phyloP scores from a whole-genome alignment of 257 asterid species.

The Jaltomata sinuosa region DNA sequence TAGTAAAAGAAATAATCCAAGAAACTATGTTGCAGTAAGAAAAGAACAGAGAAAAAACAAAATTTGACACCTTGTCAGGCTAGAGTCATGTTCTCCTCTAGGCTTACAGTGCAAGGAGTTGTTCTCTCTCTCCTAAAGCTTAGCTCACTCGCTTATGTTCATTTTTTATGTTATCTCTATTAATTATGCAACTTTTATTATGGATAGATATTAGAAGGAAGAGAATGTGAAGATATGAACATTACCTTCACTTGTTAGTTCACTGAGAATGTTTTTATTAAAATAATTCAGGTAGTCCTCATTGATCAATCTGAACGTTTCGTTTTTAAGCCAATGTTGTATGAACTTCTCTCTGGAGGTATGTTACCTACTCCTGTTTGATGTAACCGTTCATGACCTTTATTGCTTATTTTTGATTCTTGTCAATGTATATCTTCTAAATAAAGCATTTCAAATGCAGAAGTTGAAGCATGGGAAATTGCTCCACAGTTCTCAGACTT shows the following conservation, averaged over 20 bases:
- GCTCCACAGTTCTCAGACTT: slow-evolving; percentile 91
- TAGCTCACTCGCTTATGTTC: neutral
- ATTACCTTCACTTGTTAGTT: neutral
- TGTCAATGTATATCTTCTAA: neutral
- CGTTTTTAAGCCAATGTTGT: slow-evolving; percentile 88
- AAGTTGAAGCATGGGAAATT: slow-evolving; percentile 95
- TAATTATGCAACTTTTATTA: neutral
- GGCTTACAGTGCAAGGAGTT: neutral
- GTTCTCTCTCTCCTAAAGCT: neutral
- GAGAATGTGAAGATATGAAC: neutral
- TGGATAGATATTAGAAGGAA: neutral
- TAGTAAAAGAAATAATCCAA: neutral
- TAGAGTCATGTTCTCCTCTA: neutral
- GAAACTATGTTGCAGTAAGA: neutral
- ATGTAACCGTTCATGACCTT: neutral
- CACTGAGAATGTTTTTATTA: neutral
- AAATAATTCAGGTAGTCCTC: slow-evolving; percentile 64
- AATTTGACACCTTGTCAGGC: neutral
- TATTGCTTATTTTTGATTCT: neutral
- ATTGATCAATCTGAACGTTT: slow-evolving; percentile 90
- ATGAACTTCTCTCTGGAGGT: slow-evolving; percentile 98
- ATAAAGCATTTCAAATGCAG: slow-evolving; percentile 33
- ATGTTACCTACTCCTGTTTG: slow-evolving; percentile 10
- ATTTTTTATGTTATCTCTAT: neutral
- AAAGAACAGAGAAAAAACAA: neutral